phyloP scores from a whole-genome alignment of 352 stramenopile species.

The Phytopythium cucurbitacearum region DNA sequence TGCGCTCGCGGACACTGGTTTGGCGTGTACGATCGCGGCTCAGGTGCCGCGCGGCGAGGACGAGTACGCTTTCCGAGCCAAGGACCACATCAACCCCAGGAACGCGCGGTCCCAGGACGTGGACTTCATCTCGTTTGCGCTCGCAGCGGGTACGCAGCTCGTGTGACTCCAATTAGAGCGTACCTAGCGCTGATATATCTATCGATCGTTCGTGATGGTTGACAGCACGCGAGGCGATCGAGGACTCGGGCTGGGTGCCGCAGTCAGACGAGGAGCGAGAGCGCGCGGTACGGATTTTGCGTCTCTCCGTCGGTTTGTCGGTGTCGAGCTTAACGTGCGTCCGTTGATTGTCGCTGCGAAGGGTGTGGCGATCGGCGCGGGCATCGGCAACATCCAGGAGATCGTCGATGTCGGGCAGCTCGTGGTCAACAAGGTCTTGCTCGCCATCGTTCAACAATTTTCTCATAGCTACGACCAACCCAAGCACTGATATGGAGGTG shows the following conservation, averaged over 20 bases:
- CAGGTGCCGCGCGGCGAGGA: slow-evolving; percentile 60
- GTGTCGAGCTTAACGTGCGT: slow-evolving; percentile 1
- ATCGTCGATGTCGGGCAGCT: slow-evolving; percentile 74
- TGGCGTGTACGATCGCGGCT: slow-evolving; percentile 69
- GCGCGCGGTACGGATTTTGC: slow-evolving; percentile 35
- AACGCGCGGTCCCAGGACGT: slow-evolving; percentile 70
- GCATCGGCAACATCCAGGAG: slow-evolving; percentile 86
- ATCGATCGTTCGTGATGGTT: slow-evolving; percentile 1
- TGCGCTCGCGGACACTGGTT: slow-evolving; percentile 43
- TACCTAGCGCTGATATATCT: too few species aligned
- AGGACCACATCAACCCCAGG: slow-evolving; percentile 69
- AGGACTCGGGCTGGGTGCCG: slow-evolving; percentile 64
- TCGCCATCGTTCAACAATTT: neutral
- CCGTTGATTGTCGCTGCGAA: slow-evolving; percentile 11
- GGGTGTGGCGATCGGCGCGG: slow-evolving; percentile 81
- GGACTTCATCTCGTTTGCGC: slow-evolving; percentile 82
- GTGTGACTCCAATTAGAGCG: too few species aligned
- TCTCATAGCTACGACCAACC: neutral
- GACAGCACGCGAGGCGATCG: slow-evolving; percentile 73
- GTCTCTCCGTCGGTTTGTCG: neutral
- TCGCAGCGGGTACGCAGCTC: slow-evolving; percentile 61
- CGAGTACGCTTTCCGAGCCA: slow-evolving; percentile 48
- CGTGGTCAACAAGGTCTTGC: slow-evolving; percentile 52
- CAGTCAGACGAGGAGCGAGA: slow-evolving; percentile 61
- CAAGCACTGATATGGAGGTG: neutral